Evolutionary conservation across 768 basidiomycete genomes (phyloP), one percentile per base, ranked within the genome.

Genomic region (Trametes cubensis): DNA sequence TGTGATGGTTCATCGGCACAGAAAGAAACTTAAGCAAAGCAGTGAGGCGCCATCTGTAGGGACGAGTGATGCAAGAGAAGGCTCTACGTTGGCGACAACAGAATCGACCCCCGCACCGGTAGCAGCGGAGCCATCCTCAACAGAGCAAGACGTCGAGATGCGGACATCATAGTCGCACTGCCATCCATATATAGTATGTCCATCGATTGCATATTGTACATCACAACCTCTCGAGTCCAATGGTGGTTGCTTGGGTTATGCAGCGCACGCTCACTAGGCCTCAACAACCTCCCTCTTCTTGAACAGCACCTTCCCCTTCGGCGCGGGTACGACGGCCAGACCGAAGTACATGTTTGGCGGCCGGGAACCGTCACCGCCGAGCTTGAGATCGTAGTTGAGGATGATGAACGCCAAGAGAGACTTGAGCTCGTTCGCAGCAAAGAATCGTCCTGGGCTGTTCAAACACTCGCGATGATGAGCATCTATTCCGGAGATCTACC

Each of bases 1-100:
- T 11, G 81, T 82, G 7, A 75, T 79, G 60, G 75, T 79, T 26
- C 80, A 83, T 68, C 78, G 84, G 11, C 78, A 77, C 42, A 72
- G 73, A 47, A 80, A 79, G 28, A 69, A 73, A 65, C 62, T 54
- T 76, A 79, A 72, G 79, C 75, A 64, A 34, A 25, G 15, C 17
- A 59, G 53, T 21, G 62, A 60, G 17, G 39, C 60, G 6, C 44
- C 46, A 2, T 49, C 60, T 15, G 25, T 45, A 25, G 53, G 18
- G 2, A 30, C 58, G 14, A 51, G 40, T 10, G 40, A 41, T 13
- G 17, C 46, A 4, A 48, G 18, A 28, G 45, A 23, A 26, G 54
- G n/a, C n/a, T 61, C 60, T 4, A 51, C 52, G 1, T 40, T 53
- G 15, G 49, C 45, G 14, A 42, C 55, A 11, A 38, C 42, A 15